A percentile compares a stretch with the other conserved stretches of the same genome.
Conservation (phyloP, 2,329 filamentous ascomycete genomes). For the Raffaelea albimanens region DNA sequence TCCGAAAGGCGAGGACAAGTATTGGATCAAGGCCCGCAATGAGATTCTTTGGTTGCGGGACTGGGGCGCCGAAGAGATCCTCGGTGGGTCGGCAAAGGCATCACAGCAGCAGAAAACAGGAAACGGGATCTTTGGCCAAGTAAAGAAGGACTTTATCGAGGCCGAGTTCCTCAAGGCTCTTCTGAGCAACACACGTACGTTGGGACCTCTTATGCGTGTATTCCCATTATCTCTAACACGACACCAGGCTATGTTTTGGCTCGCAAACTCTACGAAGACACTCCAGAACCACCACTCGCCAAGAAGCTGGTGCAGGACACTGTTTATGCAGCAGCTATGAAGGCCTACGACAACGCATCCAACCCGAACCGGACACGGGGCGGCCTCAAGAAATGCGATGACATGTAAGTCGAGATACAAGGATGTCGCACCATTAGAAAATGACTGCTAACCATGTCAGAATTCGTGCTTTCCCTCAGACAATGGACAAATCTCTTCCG, state of each 20-base stretch:
- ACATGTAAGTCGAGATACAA: conserved; percentile 46
- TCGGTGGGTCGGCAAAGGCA: conserved; percentile 7
- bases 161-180: conserved; percentile 61
- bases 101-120: conserved; percentile 15
- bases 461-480: conserved; percentile 52
- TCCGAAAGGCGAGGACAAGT: conserved; percentile 51
- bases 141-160: conserved; percentile 55
- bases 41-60: conserved; percentile 65
- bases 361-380: conserved; percentile 71
- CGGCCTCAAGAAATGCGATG: conserved; percentile 66
- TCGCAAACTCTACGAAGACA: conserved; percentile 49
- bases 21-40: conserved; percentile 52
- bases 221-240: not conserved
- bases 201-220: not conserved
- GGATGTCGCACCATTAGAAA: too few species aligned
- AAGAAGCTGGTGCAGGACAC: conserved; percentile 45
- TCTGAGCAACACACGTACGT: conserved; percentile 50
- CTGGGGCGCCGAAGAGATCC: conserved; percentile 51
- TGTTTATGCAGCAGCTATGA: conserved; percentile 54
- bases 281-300: conserved; percentile 38
- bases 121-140: conserved; percentile 47
- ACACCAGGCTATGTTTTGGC: conserved; percentile 51
- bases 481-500: conserved; percentile 41
- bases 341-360: conserved; percentile 70
- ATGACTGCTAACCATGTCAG: too few species aligned